These are phyloP conservation scores for Halenospora varia DNA, from an alignment of 495 filamentous ascomycete species.

Conservation along the genomic window DNA sequence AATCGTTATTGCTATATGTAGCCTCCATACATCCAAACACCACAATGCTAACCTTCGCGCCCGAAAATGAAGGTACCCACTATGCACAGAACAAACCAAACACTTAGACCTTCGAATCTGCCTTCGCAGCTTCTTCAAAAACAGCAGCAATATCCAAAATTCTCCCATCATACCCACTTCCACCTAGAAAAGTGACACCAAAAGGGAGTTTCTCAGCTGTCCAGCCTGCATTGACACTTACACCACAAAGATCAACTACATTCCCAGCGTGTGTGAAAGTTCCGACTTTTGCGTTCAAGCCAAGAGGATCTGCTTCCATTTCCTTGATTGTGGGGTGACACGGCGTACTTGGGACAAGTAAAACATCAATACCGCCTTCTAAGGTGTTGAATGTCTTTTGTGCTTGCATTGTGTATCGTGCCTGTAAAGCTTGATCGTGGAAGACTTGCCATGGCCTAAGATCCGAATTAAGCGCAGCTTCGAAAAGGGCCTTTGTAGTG, in stretches of 20 bases:
- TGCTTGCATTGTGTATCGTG: slow-evolving; percentile 39
- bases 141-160: slow-evolving; percentile 49
- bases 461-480: slow-evolving; percentile 37
- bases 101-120: slow-evolving; percentile 1
- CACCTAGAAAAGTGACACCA: slow-evolving; percentile 58
- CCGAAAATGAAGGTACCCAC: background rate
- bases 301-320: slow-evolving; percentile 51
- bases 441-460: slow-evolving; percentile 52
- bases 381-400: slow-evolving; percentile 42
- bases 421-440: slow-evolving; percentile 49
- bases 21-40: background rate
- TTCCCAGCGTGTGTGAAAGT: slow-evolving; percentile 63
- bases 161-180: slow-evolving; percentile 50
- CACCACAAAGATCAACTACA: slow-evolving; percentile 59
- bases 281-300: slow-evolving; percentile 50
- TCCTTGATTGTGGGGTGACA: slow-evolving; percentile 54
- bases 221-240: slow-evolving; percentile 52
- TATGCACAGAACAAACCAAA: background rate
- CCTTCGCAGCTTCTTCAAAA: slow-evolving; percentile 40
- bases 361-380: slow-evolving; percentile 45
- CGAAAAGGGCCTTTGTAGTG: slow-evolving; percentile 47
- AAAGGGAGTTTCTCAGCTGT: slow-evolving; percentile 47
- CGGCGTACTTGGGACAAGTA: slow-evolving; percentile 59
- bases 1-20: background rate
- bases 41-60: background rate